Conservation (phyloP, 1,139 yeast species). For the Taphrina wiesneri region DNA sequence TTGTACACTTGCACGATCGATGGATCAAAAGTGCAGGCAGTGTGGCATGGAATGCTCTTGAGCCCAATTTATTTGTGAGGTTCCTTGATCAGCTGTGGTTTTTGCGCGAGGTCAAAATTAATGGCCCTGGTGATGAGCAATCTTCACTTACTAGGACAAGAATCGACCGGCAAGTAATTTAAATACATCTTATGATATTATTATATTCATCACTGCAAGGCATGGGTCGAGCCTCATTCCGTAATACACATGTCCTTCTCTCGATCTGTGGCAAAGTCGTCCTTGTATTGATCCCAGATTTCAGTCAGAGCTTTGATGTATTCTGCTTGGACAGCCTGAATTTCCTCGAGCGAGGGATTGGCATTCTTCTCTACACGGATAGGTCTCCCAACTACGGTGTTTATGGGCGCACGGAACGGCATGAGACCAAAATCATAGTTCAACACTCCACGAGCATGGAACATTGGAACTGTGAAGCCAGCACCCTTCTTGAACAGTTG, state of each 20-base stretch:
- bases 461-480: conserved; percentile 86
- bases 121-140: no score
- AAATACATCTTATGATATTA: no score
- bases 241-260: conserved; percentile 36
- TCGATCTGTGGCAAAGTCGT: conserved; percentile 47
- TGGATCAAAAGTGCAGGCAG: neutral
- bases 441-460: conserved; percentile 89
- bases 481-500: conserved; percentile 66
- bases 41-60: no score
- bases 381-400: conserved; percentile 80
- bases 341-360: conserved; percentile 52
- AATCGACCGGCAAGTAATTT: no score
- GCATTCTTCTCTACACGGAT: conserved; percentile 62
- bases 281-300: conserved; percentile 70
- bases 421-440: conserved; percentile 88
- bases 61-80: no score
- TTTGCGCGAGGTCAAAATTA: no score
- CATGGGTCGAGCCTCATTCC: no score
- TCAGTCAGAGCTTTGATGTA: conserved; percentile 68
- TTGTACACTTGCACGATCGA: neutral
- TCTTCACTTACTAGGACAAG: no score
- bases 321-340: conserved; percentile 69
- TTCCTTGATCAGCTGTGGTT: no score
- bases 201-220: no score
- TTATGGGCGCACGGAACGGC: conserved; percentile 79